phyloP scores from a whole-genome alignment of 306 rosid genomes.

The Vigna trinervia region DNA sequence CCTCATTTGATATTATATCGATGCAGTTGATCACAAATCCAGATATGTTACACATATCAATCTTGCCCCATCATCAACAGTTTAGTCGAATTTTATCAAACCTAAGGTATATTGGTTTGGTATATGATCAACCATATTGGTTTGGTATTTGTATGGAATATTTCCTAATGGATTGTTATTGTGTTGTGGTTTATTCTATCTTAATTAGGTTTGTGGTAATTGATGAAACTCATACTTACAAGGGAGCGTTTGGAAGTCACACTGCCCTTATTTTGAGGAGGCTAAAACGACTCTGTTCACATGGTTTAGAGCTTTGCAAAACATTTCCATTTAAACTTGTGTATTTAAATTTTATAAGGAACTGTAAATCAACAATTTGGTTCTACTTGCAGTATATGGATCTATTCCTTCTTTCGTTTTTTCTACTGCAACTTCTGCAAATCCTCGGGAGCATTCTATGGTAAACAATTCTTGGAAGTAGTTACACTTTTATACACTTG shows the following conservation, averaged over 20 bases:
- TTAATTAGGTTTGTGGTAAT: conserved; percentile 77
- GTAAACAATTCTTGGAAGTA: conserved; percentile 54
- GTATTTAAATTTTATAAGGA: conserved; percentile 37
- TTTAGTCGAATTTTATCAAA: conserved; percentile 81
- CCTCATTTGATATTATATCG: conserved; percentile 43
- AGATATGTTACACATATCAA: conserved; percentile 92
- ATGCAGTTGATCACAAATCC: conserved; percentile 96
- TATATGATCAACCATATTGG: conserved; percentile 26
- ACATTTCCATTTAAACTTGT: conserved; percentile 34
- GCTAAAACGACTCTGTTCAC: conserved; percentile 80
- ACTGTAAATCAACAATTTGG: conserved; percentile 34
- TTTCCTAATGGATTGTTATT: conserved; percentile 32
- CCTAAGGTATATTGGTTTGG: conserved; percentile 61
- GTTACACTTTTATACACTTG: conserved; percentile 24
- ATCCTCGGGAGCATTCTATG: conserved; percentile 88
- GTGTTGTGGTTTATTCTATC: conserved; percentile 29
- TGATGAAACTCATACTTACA: conserved; percentile 91
- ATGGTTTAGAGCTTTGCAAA: conserved; percentile 59
- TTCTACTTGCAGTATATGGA: conserved; percentile 82
- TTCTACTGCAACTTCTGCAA: conserved; percentile 94
- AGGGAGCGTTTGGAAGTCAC: conserved; percentile 98
- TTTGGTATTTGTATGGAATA: conserved; percentile 39
- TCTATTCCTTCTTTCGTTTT: conserved; percentile 88
- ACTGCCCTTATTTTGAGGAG: conserved; percentile 86
- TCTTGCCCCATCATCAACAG: conserved; percentile 78